phyloP scores from a whole-genome alignment of 2,329 filamentous ascomycete genomes.

The Pyrenophora seminiperda region DNA sequence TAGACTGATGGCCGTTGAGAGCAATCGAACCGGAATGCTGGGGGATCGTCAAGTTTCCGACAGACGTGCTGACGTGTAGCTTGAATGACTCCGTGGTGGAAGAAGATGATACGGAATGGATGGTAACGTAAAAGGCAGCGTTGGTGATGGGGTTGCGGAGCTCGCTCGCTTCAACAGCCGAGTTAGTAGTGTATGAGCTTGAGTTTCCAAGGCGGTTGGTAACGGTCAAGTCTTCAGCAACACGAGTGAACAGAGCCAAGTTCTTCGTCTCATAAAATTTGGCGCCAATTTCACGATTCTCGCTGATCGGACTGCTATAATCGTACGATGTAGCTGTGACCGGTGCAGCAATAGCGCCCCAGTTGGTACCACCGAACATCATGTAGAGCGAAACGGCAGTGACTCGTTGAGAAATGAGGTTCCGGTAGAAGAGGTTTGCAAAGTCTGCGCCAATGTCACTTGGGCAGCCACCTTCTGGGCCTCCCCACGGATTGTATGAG shows the following conservation, averaged over 20 bases:
- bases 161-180: conserved; percentile 59
- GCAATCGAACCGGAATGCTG: conserved; percentile 55
- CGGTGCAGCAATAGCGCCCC: conserved; percentile 64
- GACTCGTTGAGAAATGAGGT: conserved; percentile 64
- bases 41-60: conserved; percentile 60
- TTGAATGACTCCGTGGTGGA: conserved; percentile 59
- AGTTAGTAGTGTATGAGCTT: conserved; percentile 58
- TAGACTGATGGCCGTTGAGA: conserved; percentile 65
- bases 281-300: conserved; percentile 61
- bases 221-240: conserved; percentile 62
- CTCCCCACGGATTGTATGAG: conserved; percentile 66
- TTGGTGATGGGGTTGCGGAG: conserved; percentile 64
- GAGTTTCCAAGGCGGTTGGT: conserved; percentile 58
- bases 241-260: conserved; percentile 63
- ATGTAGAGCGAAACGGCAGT: conserved; percentile 68
- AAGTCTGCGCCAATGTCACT: conserved; percentile 63
- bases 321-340: conserved; percentile 67
- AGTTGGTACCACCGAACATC: conserved; percentile 68
- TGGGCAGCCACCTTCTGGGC: conserved; percentile 61
- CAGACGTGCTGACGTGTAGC: conserved; percentile 61
- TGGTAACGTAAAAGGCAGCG: conserved; percentile 64
- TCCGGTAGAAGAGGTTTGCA: conserved; percentile 67
- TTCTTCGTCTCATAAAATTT: conserved; percentile 70
- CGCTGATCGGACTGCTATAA: conserved; percentile 66
- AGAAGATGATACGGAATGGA: conserved; percentile 60